Evolutionary conservation across 2,329 filamentous ascomycete genomes (phyloP).

Genomic region (Lecanosticta acicola): DNA sequence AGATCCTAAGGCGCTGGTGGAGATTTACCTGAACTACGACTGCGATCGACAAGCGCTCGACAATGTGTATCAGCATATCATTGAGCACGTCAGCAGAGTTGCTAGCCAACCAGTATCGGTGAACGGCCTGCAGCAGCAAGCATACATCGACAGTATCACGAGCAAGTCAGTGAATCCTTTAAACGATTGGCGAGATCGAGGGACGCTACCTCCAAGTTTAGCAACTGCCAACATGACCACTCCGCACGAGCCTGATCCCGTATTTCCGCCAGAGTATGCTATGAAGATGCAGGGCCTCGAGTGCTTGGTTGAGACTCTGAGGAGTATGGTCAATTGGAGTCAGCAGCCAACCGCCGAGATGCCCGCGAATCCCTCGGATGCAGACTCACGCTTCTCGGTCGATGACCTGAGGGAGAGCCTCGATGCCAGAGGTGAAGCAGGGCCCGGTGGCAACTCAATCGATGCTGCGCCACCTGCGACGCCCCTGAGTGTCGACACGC

Average conservation of each 20-base stretch:
- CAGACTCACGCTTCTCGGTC: conserved; percentile 47
- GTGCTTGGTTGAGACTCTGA: conserved; percentile 78
- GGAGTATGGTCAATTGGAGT: conserved; percentile 91
- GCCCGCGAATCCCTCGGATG: conserved; percentile 38
- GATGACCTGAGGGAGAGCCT: conserved; percentile 67
- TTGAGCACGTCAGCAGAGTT: conserved; percentile 87
- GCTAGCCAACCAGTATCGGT: conserved; percentile 73
- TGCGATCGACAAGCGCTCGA: conserved; percentile 88
- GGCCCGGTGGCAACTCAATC: conserved; percentile 34
- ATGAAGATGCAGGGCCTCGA: conserved; percentile 87
- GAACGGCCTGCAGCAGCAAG: conserved; percentile 71
- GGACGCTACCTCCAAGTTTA: conserved; percentile 79
- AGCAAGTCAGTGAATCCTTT: conserved; percentile 41
- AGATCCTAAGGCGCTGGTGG: conserved; percentile 83
- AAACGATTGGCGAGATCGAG: conserved; percentile 78
- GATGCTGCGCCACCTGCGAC: conserved; percentile 40
- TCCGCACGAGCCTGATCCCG: conserved; percentile 50
- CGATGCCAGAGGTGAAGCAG: conserved; percentile 56
- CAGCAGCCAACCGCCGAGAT: conserved; percentile 56
- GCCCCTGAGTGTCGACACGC: conserved; percentile 36
- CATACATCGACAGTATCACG: conserved; percentile 70
- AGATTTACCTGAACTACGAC: conserved; percentile 96
- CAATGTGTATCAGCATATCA: conserved; percentile 91
- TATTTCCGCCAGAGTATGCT: conserved; percentile 81
- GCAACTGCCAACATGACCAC: conserved; percentile 68